Percentiles rank a stretch among this genome's conserved stretches.
Evolutionary conservation across 352 stramenopile species (phyloP).

Genomic region (Phytophthora agathidicida): DNA sequence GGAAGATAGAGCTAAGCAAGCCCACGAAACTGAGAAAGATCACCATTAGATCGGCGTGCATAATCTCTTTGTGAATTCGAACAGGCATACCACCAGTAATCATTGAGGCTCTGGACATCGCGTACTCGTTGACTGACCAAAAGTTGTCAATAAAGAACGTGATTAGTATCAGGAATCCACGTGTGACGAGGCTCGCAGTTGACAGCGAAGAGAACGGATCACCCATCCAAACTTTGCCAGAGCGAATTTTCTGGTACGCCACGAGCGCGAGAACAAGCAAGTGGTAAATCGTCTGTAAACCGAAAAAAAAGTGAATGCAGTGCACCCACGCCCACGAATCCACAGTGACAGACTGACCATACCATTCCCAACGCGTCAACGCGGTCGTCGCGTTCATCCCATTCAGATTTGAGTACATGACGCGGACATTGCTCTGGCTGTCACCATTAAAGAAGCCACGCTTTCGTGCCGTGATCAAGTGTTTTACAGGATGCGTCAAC

Average conservation of each 20-base stretch:
- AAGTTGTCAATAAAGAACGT: constrained; percentile 42
- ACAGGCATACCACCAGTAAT: constrained; percentile 19
- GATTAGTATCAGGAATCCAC: constrained; percentile 25
- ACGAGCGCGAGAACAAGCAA: constrained; percentile 39
- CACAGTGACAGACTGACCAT: constrained; percentile 15
- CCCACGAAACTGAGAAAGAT: constrained; percentile 32
- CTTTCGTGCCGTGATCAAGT: constrained; percentile 33
- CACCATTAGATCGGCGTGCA: constrained; percentile 42
- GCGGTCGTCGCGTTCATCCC: constrained; percentile 19
- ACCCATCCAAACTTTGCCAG: constrained; percentile 48
- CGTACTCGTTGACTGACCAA: constrained; percentile 48
- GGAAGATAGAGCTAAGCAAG: constrained; percentile 30
- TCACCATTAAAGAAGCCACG: constrained; percentile 39
- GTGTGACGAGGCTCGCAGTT: constrained; percentile 20
- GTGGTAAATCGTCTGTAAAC: constrained; percentile 34
- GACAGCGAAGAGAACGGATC: constrained; percentile 48
- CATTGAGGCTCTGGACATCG: constrained; percentile 27
- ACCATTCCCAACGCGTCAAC: constrained; percentile 26
- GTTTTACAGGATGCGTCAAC: constrained; percentile 28
- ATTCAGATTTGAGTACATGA: constrained; percentile 24
- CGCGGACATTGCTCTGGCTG: constrained; percentile 31
- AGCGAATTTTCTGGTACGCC: constrained; percentile 32
- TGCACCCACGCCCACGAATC: constrained; percentile 54
- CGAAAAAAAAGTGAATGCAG: constrained; percentile 44
- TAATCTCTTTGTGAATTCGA: constrained; percentile 31